phyloP scores from a whole-genome alignment of 2,329 filamentous ascomycete species.

The Fusarium proliferatum region DNA sequence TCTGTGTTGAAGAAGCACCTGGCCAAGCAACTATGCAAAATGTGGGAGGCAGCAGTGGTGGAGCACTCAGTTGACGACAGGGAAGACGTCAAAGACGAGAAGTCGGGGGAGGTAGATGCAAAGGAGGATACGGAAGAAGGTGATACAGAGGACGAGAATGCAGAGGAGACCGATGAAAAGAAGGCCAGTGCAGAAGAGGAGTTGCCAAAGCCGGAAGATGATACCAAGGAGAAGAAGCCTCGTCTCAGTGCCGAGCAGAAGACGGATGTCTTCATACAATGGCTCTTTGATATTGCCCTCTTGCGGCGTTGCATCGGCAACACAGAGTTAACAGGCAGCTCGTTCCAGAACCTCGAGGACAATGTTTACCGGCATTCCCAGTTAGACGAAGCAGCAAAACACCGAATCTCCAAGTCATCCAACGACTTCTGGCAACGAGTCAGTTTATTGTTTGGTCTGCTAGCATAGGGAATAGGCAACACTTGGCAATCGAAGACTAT shows the following conservation, averaged over 20 bases:
- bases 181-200: slow-evolving; percentile 28
- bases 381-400: slow-evolving; percentile 60
- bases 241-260: slow-evolving; percentile 42
- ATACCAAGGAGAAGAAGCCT: background rate
- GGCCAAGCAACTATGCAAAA: slow-evolving; percentile 59
- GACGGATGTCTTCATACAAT: slow-evolving; percentile 66
- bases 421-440: slow-evolving; percentile 87
- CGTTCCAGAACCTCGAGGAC: slow-evolving; percentile 59
- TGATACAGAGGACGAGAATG: slow-evolving; percentile 26
- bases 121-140: background rate
- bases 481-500: background rate
- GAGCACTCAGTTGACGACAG: slow-evolving; percentile 33
- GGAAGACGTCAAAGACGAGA: slow-evolving; percentile 6
- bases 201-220: background rate
- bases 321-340: slow-evolving; percentile 38
- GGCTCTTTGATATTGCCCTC: slow-evolving; percentile 69
- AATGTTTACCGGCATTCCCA: slow-evolving; percentile 58
- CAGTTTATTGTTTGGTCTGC: slow-evolving; percentile 81
- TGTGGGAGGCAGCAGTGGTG: slow-evolving; percentile 60
- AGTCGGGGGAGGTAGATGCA: background rate
- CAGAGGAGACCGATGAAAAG: slow-evolving; percentile 8
- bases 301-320: slow-evolving; percentile 59
- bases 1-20: slow-evolving; percentile 69
- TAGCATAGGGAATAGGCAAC: slow-evolving; percentile 58
- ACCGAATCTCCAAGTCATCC: slow-evolving; percentile 71